Percentiles rank a stretch among this genome's conserved stretches.
These are phyloP conservation scores for Quercus phellos DNA, from an alignment of 331 rosid genomes.

Conservation along the genomic window DNA sequence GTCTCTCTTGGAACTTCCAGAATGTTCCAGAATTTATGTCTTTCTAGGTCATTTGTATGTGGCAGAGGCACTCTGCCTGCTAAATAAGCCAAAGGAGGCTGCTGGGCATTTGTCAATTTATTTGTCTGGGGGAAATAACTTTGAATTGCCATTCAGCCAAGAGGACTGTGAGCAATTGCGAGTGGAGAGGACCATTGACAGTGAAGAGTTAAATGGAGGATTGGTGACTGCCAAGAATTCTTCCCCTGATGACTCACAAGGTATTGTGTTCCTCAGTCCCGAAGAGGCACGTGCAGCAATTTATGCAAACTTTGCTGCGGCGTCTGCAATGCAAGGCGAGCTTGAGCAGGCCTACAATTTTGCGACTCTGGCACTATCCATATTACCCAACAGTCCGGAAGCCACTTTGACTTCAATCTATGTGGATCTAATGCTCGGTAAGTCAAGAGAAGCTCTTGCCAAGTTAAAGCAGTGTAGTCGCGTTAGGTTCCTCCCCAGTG, in stretches of 20 bases:
- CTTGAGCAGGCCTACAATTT: slow-evolving; percentile 57
- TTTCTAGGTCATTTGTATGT: slow-evolving; percentile 83
- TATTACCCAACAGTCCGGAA: slow-evolving; percentile 69
- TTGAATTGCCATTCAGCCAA: slow-evolving; percentile 67
- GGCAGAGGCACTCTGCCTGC: slow-evolving; percentile 91
- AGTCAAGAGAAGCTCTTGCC: slow-evolving; percentile 71
- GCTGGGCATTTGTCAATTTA: slow-evolving; percentile 63
- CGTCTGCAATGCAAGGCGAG: slow-evolving; percentile 82
- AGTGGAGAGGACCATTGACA: slow-evolving; percentile 50
- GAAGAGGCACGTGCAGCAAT: slow-evolving; percentile 81
- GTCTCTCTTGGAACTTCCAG: slow-evolving; percentile 71
- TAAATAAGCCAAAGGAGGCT: slow-evolving; percentile 83
- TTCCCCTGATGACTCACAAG: slow-evolving; percentile 33
- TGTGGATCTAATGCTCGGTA: slow-evolving; percentile 75
- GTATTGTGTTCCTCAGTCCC: slow-evolving; percentile 63
- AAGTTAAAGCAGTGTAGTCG: slow-evolving; percentile 72
- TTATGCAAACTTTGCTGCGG: slow-evolving; percentile 68
- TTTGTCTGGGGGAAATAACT: slow-evolving; percentile 54
- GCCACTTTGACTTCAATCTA: slow-evolving; percentile 78
- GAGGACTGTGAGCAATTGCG: slow-evolving; percentile 72
- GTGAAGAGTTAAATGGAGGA: slow-evolving; percentile 66
- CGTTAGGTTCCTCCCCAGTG: slow-evolving; percentile 57
- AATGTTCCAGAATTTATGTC: slow-evolving; percentile 74
- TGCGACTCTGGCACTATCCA: slow-evolving; percentile 58
- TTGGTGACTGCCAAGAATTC: slow-evolving; percentile 38